phyloP scores from a whole-genome alignment of 169 alveolate species.

The Plasmodium falciparum region DNA sequence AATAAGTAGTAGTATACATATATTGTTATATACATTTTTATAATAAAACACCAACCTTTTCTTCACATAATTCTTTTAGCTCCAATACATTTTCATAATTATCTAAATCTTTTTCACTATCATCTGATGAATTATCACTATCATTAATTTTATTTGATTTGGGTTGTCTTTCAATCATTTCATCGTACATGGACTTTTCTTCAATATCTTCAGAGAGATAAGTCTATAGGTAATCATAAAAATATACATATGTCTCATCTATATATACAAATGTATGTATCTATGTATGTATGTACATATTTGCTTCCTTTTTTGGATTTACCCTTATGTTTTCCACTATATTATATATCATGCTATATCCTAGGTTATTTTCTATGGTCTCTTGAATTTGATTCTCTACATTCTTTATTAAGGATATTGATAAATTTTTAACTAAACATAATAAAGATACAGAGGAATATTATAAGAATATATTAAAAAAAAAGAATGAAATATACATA shows the following conservation, averaged over 20 bases:
- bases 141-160: constrained; percentile 6
- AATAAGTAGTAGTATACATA: too few species aligned
- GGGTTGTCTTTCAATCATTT: constrained; percentile 51
- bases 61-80: constrained; percentile 55
- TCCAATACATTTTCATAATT: constrained; percentile 57
- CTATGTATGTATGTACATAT: background rate
- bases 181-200: constrained; percentile 74
- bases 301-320: background rate
- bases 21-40: background rate
- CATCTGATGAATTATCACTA: constrained; percentile 26
- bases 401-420: constrained; percentile 17
- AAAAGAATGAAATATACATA: background rate
- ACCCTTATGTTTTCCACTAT: constrained; percentile 71
- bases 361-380: constrained; percentile 68
- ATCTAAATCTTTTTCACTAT: constrained; percentile 7
- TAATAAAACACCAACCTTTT: constrained; percentile 13
- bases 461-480: background rate
- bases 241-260: background rate
- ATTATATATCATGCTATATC: constrained; percentile 59
- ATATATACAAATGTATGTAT: background rate
- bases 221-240: constrained; percentile 16
- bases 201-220: constrained; percentile 41
- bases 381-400: constrained; percentile 35
- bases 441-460: constrained; percentile 3
- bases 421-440: constrained; percentile 16